These are phyloP conservation scores for Austropuccinia psidii DNA, from an alignment of 1,284 basidiomycete genomes.

Conservation along the genomic window DNA sequence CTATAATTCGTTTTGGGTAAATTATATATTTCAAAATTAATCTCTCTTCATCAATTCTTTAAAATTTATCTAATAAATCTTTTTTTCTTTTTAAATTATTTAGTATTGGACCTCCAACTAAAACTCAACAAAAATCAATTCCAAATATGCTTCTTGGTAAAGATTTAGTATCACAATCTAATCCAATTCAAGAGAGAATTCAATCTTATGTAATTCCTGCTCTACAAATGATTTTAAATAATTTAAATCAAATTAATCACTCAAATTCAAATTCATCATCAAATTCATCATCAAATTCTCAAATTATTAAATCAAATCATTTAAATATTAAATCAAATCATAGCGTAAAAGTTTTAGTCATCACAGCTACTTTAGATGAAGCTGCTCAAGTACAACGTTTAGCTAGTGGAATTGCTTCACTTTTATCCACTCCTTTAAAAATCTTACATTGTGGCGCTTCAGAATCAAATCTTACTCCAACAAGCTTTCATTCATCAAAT, in stretches of 20 bases:
- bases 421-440: slow-evolving; percentile 52
- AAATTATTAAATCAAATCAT: too few relatives aligned
- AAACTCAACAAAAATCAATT: slow-evolving; percentile 92
- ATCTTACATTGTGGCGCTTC: slow-evolving; percentile 67
- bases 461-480: slow-evolving; percentile 59
- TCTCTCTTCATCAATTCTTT: background rate
- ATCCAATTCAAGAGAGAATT: slow-evolving; percentile 94
- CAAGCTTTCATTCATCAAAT: slow-evolving; percentile 50
- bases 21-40: background rate
- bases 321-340: slow-evolving; percentile 54
- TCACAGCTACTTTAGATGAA: slow-evolving; percentile 96
- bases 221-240: slow-evolving; percentile 41
- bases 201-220: slow-evolving; percentile 63
- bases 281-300: too few relatives aligned
- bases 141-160: slow-evolving; percentile 87
- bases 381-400: slow-evolving; percentile 96
- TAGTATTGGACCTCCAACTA: slow-evolving; percentile 75
- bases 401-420: slow-evolving; percentile 84
- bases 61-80: background rate
- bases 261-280: slow-evolving; percentile 70
- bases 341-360: slow-evolving; percentile 80
- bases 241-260: background rate
- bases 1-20: slow-evolving; percentile 86
- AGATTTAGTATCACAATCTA: slow-evolving; percentile 96
- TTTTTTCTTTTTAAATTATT: background rate